These are phyloP conservation scores for Aspergillus fijiensis DNA, from an alignment of 2,329 filamentous ascomycete species.

Conservation along the genomic window DNA sequence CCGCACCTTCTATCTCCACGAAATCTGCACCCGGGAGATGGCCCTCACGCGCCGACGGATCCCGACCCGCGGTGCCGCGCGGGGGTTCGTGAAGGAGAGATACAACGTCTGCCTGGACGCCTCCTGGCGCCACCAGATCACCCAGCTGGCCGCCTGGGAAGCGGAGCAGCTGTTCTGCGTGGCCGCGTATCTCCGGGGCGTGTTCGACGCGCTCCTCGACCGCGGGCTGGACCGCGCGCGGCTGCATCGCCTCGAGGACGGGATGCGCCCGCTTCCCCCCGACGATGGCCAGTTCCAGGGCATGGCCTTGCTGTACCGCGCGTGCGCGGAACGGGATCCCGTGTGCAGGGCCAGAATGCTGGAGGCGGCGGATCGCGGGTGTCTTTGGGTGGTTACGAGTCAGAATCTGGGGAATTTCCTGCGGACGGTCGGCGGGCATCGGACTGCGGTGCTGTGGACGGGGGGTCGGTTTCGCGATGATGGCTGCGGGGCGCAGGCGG, in stretches of 20 bases:
- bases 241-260: background rate
- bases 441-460: too few species aligned
- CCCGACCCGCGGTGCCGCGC: background rate
- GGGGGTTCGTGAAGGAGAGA: background rate
- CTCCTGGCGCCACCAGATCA: background rate
- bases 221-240: background rate
- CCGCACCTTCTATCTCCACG: background rate
- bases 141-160: background rate
- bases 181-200: background rate
- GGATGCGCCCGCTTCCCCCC: background rate
- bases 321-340: background rate
- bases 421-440: too few species aligned
- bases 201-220: background rate
- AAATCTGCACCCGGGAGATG: background rate
- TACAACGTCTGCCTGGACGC: background rate
- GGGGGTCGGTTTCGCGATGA: background rate
- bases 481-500: background rate
- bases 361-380: background rate
- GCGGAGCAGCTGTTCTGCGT: background rate
- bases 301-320: background rate
- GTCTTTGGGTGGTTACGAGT: background rate
- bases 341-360: background rate
- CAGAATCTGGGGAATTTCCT: too few species aligned
- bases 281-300: background rate
- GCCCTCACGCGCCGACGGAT: background rate